Evolutionary conservation across 1,284 basidiomycete species (phyloP).

Genomic region (Puccinia horiana): DNA sequence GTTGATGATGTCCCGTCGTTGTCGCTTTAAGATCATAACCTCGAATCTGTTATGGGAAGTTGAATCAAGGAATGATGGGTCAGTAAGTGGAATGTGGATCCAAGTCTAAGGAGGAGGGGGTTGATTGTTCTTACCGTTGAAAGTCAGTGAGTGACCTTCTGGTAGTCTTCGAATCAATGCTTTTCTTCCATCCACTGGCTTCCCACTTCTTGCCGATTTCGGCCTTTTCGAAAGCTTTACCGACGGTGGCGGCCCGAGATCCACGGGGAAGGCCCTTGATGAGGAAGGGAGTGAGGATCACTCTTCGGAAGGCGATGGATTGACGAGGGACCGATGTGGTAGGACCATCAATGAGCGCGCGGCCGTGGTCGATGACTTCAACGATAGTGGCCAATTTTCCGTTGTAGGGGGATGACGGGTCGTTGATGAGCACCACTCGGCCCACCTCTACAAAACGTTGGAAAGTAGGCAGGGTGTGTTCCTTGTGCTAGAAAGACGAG

Average conservation of each 20-base stretch:
- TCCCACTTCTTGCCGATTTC: conserved; percentile 74
- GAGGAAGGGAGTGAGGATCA: conserved; percentile 84
- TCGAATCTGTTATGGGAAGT: conserved; percentile 60
- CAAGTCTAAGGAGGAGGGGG: not conserved
- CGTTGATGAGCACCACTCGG: conserved; percentile 92
- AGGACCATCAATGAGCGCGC: conserved; percentile 94
- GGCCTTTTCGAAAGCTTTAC: conserved; percentile 84
- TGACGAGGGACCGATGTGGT: conserved; percentile 87
- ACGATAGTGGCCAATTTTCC: conserved; percentile 93
- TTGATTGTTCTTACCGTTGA: conserved; percentile 64
- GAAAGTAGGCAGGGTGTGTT: conserved; percentile 68
- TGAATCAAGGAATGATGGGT: not conserved
- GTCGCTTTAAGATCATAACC: conserved; percentile 75
- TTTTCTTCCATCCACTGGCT: conserved; percentile 82
- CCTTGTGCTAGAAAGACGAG: conserved; percentile 22
- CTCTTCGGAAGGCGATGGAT: conserved; percentile 84
- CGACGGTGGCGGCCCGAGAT: conserved; percentile 77
- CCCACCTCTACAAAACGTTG: conserved; percentile 98
- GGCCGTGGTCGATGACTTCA: conserved; percentile 99
- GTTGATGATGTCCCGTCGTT: conserved; percentile 69
- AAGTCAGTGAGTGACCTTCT: conserved; percentile 85
- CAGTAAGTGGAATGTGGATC: not conserved
- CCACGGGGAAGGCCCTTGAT: conserved; percentile 83
- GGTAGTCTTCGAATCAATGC: conserved; percentile 74
- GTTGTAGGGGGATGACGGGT: conserved; percentile 69